Conservation (phyloP, 2,329 filamentous ascomycete genomes). For the Amphichorda felina region DNA sequence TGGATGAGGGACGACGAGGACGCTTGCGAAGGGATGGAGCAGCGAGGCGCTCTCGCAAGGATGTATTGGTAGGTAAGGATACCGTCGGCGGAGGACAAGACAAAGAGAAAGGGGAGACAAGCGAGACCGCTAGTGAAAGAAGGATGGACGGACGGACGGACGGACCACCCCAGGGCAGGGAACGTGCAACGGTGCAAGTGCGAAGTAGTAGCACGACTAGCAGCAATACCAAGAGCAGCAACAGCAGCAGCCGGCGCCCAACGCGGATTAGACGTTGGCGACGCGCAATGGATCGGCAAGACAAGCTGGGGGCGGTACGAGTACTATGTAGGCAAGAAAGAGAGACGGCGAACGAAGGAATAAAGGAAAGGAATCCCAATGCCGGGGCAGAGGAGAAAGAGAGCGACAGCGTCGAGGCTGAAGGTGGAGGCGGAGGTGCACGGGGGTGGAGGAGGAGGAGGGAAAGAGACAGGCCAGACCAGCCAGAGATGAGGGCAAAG, state of each 20-base stretch:
- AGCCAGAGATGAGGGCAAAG: not conserved
- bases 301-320: not conserved
- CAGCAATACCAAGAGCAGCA: too few species aligned
- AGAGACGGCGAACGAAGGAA: not conserved
- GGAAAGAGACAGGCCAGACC: not conserved
- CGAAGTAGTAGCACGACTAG: not conserved
- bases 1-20: not conserved
- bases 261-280: not conserved
- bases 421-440: slow-evolving; percentile 1
- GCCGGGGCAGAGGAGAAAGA: not conserved
- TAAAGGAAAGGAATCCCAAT: slow-evolving; percentile 4
- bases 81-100: not conserved
- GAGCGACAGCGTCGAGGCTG: slow-evolving; percentile 1
- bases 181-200: not conserved
- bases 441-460: not conserved
- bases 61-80: not conserved
- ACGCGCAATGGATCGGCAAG: not conserved
- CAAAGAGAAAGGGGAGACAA: not conserved
- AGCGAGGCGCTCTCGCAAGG: not conserved
- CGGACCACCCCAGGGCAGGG: not conserved
- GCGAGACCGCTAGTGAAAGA: not conserved
- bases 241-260: too few species aligned
- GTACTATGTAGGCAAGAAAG: too few species aligned
- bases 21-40: not conserved
- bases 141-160: slow-evolving; percentile 3